Percentiles rank a stretch among this genome's conserved stretches.
Conservation (phyloP, 352 stramenopile species). For the Phytophthora pseudosyringae region DNA sequence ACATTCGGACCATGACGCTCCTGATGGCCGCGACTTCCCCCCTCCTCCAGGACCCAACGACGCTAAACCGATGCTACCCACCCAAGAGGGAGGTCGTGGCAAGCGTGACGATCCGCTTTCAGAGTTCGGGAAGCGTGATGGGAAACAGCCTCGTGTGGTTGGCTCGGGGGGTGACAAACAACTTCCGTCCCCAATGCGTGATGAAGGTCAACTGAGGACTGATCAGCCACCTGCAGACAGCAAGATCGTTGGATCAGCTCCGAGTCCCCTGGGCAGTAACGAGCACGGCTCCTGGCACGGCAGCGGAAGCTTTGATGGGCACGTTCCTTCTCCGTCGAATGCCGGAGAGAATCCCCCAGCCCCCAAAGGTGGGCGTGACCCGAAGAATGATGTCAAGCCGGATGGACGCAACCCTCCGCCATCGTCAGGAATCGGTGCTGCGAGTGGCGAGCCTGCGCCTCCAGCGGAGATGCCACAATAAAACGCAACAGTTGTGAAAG, state of each 20-base stretch:
- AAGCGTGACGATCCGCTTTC: too few species aligned
- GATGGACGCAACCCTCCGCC: neutral
- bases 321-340: neutral
- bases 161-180: too few species aligned
- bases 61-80: too few species aligned
- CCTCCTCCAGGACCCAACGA: neutral
- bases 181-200: too few species aligned
- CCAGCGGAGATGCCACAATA: neutral
- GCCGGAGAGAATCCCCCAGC: neutral
- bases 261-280: neutral
- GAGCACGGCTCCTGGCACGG: neutral
- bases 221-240: too few species aligned
- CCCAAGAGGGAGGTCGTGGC: too few species aligned
- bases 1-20: too few species aligned
- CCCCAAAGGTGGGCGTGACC: neutral
- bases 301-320: conserved; percentile 3
- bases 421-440: neutral
- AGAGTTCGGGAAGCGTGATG: too few species aligned
- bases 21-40: neutral
- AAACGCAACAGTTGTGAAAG: neutral
- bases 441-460: neutral
- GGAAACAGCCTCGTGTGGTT: too few species aligned
- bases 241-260: too few species aligned
- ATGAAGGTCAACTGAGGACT: too few species aligned
- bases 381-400: neutral